Conservation (phyloP, 805 yeast species). For the Wickerhamiella qilinensis region DNA sequence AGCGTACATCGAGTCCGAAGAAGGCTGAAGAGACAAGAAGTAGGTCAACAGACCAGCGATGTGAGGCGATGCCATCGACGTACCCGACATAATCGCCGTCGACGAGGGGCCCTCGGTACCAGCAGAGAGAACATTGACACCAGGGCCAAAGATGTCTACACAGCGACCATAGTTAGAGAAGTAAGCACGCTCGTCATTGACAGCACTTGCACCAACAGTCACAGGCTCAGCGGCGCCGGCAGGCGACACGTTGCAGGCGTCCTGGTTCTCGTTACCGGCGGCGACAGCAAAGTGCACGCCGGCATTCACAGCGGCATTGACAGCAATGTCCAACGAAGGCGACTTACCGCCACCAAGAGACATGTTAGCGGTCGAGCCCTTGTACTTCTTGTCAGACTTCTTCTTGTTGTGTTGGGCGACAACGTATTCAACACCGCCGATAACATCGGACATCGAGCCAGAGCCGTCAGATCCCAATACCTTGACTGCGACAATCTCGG, state of each 20-base stretch:
- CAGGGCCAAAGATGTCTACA: slow-evolving; percentile 95
- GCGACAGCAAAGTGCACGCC: slow-evolving; percentile 92
- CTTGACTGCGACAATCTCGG: slow-evolving; percentile 41
- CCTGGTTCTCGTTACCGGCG: slow-evolving; percentile 81
- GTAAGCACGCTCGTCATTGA: slow-evolving; percentile 79
- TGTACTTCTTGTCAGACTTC: slow-evolving; percentile 29
- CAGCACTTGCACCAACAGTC: slow-evolving; percentile 90
- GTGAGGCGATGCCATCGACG: slow-evolving; percentile 98
- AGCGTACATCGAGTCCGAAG: slow-evolving; percentile 31
- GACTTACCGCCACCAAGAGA: slow-evolving; percentile 90
- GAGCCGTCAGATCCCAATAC: slow-evolving; percentile 41
- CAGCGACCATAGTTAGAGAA: slow-evolving; percentile 93
- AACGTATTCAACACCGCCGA: slow-evolving; percentile 44
- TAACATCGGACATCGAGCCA: slow-evolving; percentile 41
- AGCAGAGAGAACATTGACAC: slow-evolving; percentile 64
- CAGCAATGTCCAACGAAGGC: slow-evolving; percentile 72
- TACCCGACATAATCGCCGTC: slow-evolving; percentile 45
- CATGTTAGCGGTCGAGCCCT: slow-evolving; percentile 46
- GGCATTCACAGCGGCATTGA: slow-evolving; percentile 73
- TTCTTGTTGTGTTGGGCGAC: slow-evolving; percentile 44
- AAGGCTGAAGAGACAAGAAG: slow-evolving; percentile 76
- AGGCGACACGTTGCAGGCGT: slow-evolving; percentile 86
- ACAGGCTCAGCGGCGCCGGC: slow-evolving; percentile 48
- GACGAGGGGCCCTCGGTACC: slow-evolving; percentile 18
- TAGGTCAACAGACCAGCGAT: slow-evolving; percentile 84